A percentile compares a stretch with the other conserved stretches of the same genome.
Evolutionary conservation across 2,329 filamentous ascomycete species (phyloP).

Genomic region (Fusarium mangiferae): DNA sequence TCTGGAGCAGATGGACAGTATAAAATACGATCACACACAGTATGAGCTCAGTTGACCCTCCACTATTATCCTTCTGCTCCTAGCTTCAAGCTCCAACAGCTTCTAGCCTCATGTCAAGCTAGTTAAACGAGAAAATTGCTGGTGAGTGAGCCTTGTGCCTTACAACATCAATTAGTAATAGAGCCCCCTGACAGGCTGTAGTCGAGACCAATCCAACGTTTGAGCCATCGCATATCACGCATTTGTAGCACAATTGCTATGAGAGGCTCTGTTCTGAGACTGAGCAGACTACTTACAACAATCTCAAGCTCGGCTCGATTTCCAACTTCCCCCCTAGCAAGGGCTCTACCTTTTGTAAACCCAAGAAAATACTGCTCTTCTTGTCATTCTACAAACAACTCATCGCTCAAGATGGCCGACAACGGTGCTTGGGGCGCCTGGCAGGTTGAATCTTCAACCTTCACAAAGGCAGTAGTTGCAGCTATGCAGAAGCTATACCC

Average conservation of each 20-base stretch:
- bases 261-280: slow-evolving; percentile 17
- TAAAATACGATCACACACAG: not conserved
- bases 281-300: slow-evolving; percentile 17
- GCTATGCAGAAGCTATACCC: slow-evolving; percentile 91
- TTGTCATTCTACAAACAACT: slow-evolving; percentile 2
- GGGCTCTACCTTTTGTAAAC: not conserved
- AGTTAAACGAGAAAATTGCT: not conserved
- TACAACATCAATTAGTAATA: not conserved
- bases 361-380: slow-evolving; percentile 32
- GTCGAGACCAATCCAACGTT: not conserved
- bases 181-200: not conserved
- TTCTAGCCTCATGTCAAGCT: slow-evolving; percentile 13
- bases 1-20: not conserved
- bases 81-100: slow-evolving; percentile 12
- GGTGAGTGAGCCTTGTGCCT: not conserved
- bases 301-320: not conserved
- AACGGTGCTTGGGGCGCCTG: slow-evolving; percentile 52
- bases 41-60: slow-evolving; percentile 49
- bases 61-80: not conserved
- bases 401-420: slow-evolving; percentile 39
- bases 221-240: not conserved
- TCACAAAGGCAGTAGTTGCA: slow-evolving; percentile 72
- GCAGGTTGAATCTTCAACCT: slow-evolving; percentile 53
- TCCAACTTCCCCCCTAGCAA: not conserved
- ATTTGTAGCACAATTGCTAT: slow-evolving; percentile 22